These are phyloP conservation scores for Lentinula novae-zelandiae DNA, from an alignment of 1,284 basidiomycete genomes.

Conservation along the genomic window DNA sequence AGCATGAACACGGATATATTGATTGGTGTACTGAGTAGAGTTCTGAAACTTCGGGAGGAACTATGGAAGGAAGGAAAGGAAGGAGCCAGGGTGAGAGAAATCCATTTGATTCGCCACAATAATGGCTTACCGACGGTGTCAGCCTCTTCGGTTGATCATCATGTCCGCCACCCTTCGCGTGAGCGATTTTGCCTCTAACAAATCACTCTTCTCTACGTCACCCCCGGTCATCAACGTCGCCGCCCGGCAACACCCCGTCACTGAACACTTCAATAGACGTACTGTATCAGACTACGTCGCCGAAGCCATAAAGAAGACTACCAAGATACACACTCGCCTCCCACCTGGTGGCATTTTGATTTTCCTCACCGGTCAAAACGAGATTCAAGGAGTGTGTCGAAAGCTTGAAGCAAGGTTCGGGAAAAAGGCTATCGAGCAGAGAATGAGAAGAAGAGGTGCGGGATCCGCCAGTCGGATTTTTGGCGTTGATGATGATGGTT, in stretches of 20 bases:
- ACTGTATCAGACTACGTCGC: conserved; percentile 87
- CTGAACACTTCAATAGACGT: conserved; percentile 88
- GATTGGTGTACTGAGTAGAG: conserved; percentile 92
- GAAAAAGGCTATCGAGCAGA: conserved; percentile 55
- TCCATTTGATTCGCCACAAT: not conserved
- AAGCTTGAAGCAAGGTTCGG: conserved; percentile 83
- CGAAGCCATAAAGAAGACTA: conserved; percentile 88
- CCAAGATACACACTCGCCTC: conserved; percentile 90
- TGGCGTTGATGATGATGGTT: conserved; percentile 12
- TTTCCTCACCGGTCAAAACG: conserved; percentile 98
- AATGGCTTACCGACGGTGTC: not conserved
- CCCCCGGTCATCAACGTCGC: conserved; percentile 91
- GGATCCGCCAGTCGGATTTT: conserved; percentile 15
- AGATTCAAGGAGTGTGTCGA: conserved; percentile 88
- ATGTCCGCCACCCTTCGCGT: conserved; percentile 99
- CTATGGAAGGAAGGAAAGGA: conserved; percentile 79
- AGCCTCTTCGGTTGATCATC: conserved; percentile 92
- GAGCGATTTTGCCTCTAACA: conserved; percentile 90
- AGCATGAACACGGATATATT: conserved; percentile 99
- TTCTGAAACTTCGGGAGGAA: conserved; percentile 84
- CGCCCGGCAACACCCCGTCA: conserved; percentile 94
- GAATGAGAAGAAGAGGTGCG: conserved; percentile 35
- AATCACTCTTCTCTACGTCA: conserved; percentile 73
- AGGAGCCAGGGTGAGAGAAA: conserved; percentile 50
- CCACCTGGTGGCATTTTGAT: conserved; percentile 94